Base-by-base conservation (phyloP, 176 grass and related monocot species). In the Raddia guianensis region DNA sequence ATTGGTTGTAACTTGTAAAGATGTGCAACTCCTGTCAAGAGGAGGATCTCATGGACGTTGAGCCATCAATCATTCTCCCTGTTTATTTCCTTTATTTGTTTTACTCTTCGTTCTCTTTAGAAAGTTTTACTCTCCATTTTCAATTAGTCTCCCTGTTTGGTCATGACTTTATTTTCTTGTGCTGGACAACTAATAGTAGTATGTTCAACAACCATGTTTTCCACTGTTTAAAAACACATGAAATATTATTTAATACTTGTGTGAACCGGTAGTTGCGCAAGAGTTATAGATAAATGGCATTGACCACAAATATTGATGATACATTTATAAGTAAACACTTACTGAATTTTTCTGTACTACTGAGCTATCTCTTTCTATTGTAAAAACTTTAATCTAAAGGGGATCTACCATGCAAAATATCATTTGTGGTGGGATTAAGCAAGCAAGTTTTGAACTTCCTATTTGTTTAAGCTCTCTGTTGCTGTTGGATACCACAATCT, bases 271-370 rank as follows among this genome's bases (percentile, higher is more conserved):
- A 27, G 37, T 20, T 40, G 20, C 48, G 9, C 45, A 52, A 44
- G 55, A 48, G 35, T 40, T n/a, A 55, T 75, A 88, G 69, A 86
- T 60, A 78, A 44, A 35, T 63, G 62, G 6, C 80, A 78, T 32
- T 74, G 64, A 58, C 20, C 18, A 69, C 54, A 35, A 33, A 47
- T 21, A 80, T 63, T 75, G 48, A 21, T 58, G 27, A 20, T 53
- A 59, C 44, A 49, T 12, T 76, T 70, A 53, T 54, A 21, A 70
- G 2, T 58, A 49, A 49, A 10, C 15, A 45, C 42, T 15, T 56
- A 11, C 63, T 27, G 27, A 51, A 47, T 73, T n/a, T 16, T 68
- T 79, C 56, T 67, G 11, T 42, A 76, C 52, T 40, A 19, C 18
- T 62, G 14, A 52, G 55, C 33, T 69, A 14, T 59, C 51, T 68